Evolutionary conservation across 352 stramenopile genomes (phyloP), one percentile per base, ranked within the genome.

Genomic region (Aphanomyces euteiches): DNA sequence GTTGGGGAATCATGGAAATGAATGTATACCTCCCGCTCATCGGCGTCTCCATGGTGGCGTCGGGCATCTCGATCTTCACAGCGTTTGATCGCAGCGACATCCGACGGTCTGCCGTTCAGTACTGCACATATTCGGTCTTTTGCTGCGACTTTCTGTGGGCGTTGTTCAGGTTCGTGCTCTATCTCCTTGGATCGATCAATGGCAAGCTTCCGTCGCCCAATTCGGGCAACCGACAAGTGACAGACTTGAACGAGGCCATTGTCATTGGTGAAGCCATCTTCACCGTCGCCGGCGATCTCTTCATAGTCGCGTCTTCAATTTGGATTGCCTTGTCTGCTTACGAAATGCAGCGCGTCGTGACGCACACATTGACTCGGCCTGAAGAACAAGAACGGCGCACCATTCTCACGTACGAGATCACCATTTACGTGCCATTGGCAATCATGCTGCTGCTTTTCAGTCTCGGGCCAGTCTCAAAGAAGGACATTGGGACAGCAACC

Each of bases 71-170:
- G 67, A 75, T 91, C 58, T 57, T 88, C 69, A 72, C 89, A 13
- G 82, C 84, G 34, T 91, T 91, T 76, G 81, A 86, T 63, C 72
- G 84, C 54, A 80, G 83, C 47, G 79, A 89, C 19, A 74, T 82
- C 19, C 45, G 69, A 53, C 76, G 84, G 38, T 90, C 82, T 53
- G 82, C 84, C 21, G 82, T 88, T 67, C 84, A 91, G 73, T 89
- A 82, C 67, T 78, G 90, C 69, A 85, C 80, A 39, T 83, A 86
- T 69, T 84, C 84, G 73, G 74, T 91, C 5, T 85, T 81, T 45
- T 74, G 81, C n/a, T 61, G 80, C 53, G 84, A 86, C 73, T 88
- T 88, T 36, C 58, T 90, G 68, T 90, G 87, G 75, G 82, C 81
- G 66, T 66, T 83, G 17, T 59, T 69, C 10, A 77, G 81, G 12